Percentiles rank a stretch among this genome's conserved stretches.
phyloP scores from a whole-genome alignment of 2,329 filamentous ascomycete species.

The Monosporascus sp. region DNA sequence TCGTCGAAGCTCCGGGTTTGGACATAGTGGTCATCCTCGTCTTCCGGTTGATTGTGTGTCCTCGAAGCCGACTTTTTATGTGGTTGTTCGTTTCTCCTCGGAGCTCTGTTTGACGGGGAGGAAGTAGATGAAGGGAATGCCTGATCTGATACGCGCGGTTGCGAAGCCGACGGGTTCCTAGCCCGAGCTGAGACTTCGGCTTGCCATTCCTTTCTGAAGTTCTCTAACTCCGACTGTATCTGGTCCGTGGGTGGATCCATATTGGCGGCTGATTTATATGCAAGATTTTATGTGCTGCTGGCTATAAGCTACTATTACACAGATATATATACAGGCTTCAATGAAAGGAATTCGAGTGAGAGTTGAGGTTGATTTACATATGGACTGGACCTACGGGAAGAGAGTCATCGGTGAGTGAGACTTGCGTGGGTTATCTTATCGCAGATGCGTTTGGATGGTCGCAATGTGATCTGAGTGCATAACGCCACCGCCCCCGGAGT shows the following conservation, averaged over 20 bases:
- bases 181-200: conserved; percentile 60
- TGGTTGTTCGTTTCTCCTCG: conserved; percentile 12
- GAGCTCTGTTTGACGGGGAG: conserved; percentile 11
- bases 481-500: background rate
- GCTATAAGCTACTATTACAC: too few relatives aligned
- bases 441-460: background rate
- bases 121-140: conserved; percentile 13
- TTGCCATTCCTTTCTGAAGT: conserved; percentile 80
- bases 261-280: conserved; percentile 1
- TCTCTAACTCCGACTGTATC: conserved; percentile 69
- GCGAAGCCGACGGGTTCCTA: conserved; percentile 21
- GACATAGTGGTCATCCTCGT: conserved; percentile 26
- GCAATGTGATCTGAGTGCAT: too few relatives aligned
- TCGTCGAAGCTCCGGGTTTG: conserved; percentile 28
- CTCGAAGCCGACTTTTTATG: conserved; percentile 13
- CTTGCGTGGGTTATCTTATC: conserved; percentile 1
- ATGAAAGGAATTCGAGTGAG: too few relatives aligned
- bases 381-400: background rate
- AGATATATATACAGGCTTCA: too few relatives aligned
- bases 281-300: too few relatives aligned
- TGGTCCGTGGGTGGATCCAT: conserved; percentile 22
- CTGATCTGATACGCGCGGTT: conserved; percentile 9
- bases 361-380: too few relatives aligned
- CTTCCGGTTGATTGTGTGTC: conserved; percentile 10
- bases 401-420: background rate